Conservation (phyloP, 345 rosid genomes). For the Combretum micranthum region DNA sequence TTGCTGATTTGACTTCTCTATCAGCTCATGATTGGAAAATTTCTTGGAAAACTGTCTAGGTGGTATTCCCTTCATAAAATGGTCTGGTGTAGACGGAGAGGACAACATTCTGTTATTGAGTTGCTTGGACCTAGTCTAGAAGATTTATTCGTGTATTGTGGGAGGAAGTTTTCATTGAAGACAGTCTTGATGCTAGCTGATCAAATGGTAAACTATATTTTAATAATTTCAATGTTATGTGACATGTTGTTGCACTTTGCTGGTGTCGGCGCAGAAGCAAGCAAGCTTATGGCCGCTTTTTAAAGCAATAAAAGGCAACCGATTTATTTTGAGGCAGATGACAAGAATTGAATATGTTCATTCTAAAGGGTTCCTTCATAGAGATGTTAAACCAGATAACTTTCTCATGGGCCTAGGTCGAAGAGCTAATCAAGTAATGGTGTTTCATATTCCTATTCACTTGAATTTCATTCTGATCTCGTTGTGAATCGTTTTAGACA, state of each 20-base stretch:
- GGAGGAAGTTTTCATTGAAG: conserved; percentile 61
- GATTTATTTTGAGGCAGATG: conserved; percentile 24
- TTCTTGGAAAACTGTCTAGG: conserved; percentile 17
- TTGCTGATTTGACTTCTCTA: not conserved
- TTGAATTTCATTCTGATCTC: not conserved
- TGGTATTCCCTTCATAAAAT: conserved; percentile 41
- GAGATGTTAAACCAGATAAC: conserved; percentile 78
- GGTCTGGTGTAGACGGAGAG: conserved; percentile 49
- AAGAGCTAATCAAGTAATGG: conserved; percentile 59
- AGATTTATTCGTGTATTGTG: conserved; percentile 60
- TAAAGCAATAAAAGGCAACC: not conserved
- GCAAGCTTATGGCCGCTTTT: not conserved
- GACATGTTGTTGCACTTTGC: not conserved
- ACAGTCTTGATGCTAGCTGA: conserved; percentile 61
- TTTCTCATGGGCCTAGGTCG: conserved; percentile 77
- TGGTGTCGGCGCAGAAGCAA: too few relatives aligned
- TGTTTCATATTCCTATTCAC: not conserved
- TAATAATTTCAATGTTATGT: not conserved
- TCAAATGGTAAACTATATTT: conserved; percentile 40
- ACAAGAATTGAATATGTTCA: conserved; percentile 60
- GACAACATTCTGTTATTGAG: conserved; percentile 46
- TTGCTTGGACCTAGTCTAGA: conserved; percentile 66
- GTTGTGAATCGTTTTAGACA: not conserved
- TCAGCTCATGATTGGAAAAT: not conserved
- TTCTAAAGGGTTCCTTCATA: conserved; percentile 60